phyloP scores from a whole-genome alignment of 2,329 filamentous ascomycete genomes.

The Colletotrichum sp. region DNA sequence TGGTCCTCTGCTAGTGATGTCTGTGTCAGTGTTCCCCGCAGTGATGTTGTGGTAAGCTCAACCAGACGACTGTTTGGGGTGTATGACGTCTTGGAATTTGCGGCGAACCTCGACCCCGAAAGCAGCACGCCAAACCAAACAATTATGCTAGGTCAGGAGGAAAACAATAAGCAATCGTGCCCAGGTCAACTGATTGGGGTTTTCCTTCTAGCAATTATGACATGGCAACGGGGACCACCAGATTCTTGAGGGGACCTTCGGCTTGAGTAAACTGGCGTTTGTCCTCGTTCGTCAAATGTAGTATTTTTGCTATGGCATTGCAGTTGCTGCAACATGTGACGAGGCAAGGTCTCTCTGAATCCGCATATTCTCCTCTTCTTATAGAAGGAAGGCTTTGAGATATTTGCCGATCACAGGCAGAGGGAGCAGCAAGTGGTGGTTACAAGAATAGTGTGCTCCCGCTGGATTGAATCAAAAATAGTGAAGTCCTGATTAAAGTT shows the following conservation, averaged over 20 bases:
- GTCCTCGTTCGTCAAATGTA: neutral
- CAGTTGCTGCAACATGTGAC: neutral
- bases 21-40: neutral
- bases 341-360: neutral
- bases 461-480: accelerated
- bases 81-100: neutral
- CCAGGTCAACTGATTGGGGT: neutral
- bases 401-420: neutral
- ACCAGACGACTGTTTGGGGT: neutral
- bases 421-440: neutral
- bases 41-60: neutral
- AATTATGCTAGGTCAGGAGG: accelerated
- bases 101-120: neutral
- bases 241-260: neutral
- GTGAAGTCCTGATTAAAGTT: neutral
- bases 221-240: neutral
- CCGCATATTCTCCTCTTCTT: neutral
- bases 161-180: neutral
- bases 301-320: neutral
- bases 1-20: neutral
- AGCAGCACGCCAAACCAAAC: neutral
- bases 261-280: neutral
- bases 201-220: neutral
- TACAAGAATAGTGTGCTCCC: neutral
- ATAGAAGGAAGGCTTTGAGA: neutral